Conservation (phyloP, 495 filamentous ascomycete species). For the Cercophora sp. region DNA sequence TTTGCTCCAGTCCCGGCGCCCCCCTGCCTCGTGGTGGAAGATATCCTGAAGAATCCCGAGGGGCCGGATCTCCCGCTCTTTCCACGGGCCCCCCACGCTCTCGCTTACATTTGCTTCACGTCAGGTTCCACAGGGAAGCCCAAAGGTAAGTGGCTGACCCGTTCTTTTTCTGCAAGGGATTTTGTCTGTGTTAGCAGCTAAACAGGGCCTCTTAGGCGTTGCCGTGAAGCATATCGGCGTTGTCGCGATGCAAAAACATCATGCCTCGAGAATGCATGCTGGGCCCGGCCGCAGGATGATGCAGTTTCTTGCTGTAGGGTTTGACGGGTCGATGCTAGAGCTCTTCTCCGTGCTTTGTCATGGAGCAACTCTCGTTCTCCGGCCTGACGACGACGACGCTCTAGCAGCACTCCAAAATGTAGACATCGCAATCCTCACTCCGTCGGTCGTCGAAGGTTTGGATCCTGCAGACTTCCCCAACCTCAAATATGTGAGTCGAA, state of each 20-base stretch:
- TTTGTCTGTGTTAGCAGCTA: too few relatives aligned
- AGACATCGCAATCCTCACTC: neutral
- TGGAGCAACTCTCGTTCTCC: neutral
- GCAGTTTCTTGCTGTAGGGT: neutral
- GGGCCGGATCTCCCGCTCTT: neutral
- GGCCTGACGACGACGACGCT: neutral
- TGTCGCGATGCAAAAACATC: neutral
- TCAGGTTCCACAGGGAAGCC: neutral
- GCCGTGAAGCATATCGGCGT: neutral
- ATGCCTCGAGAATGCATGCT: neutral
- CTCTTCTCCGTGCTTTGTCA: neutral
- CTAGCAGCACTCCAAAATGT: neutral
- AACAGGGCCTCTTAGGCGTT: too few relatives aligned
- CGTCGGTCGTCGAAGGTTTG: neutral
- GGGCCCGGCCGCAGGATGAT: neutral
- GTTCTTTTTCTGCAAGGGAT: too few relatives aligned
- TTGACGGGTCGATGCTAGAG: neutral
- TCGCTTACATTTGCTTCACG: neutral
- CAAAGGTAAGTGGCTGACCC: too few relatives aligned
- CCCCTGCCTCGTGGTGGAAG: neutral
- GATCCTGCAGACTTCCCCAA: neutral
- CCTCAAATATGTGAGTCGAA: neutral
- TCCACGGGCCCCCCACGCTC: neutral
- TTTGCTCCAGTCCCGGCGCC: neutral
- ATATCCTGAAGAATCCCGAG: neutral